Evolutionary conservation across 2,329 filamentous ascomycete species (phyloP), one percentile per base, ranked within the genome.

Genomic region (Pseudophaeomoniella oleicola): DNA sequence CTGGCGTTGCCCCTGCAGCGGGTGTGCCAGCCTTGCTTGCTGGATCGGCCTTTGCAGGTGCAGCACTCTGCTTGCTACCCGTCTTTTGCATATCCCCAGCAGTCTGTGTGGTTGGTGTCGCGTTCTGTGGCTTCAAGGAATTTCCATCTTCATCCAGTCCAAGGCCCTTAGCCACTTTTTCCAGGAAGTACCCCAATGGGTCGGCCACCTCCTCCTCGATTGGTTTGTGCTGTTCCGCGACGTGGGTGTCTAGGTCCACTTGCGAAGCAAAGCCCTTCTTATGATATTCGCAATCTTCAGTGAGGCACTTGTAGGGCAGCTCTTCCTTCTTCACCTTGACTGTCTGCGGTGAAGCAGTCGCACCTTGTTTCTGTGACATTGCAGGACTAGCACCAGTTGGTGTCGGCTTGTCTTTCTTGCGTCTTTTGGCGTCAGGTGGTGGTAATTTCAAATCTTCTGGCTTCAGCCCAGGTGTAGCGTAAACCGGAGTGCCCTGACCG

Each of bases 381-480:
- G 48, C 39, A 15, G 56, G 49, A 11, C 52, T 53, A 19, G 46
- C 37, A 2, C 36, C 32, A 19, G 39, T 39, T 15, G 43, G 44
- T 12, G 39, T 38, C n/a, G 47, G 46, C 41, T 59, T 51, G 36
- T 67, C 61, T 36, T 64, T 60, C 57, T 71, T 74, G 37, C 64
- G 62, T 47, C 64, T 70, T 58, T 76, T 78, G 38, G 62, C 59
- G 16, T 46, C 40, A 2, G 66, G 62, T 13, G 72, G 73, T 13
- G 72, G 73, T 16, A 77, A 53, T 33, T 72, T 68, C 33, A 78
- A 60, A 43, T 74, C 69, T 35, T 71, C 67, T 9, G 65, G 62
- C 3, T 66, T 71, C 34, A 76, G 60, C 35, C 64, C 60, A 14
- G 62, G 64, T 14, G 62, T 59, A 5, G 61, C 62, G 38, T 72